Base-by-base conservation (phyloP, 805 yeast species). In the Nakazawaea peltata region DNA sequence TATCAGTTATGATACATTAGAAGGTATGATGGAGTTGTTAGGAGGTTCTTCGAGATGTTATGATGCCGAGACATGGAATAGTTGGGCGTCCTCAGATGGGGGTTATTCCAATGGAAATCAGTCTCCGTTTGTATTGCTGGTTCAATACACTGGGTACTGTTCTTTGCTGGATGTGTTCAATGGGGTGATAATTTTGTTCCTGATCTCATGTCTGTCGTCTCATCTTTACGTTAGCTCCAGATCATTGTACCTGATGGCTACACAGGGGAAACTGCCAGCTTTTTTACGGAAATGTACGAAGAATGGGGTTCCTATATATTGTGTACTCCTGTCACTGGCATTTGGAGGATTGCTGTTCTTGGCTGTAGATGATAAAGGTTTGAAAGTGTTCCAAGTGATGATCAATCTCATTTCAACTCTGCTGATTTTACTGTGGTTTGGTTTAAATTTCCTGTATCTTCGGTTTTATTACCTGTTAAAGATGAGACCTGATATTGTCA, bases 371-470 rank as follows among this genome's bases (percentile, higher is more conserved):
- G 63, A 69, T 36, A 54, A 63, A 26, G 77, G 87, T 0, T 71
- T 81, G 12, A 55, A 61, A 12, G 80, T 80, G 4, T 83, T 84
- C 44, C 81, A 74, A 41, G 72, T 79, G 45, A 58, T 83, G 39
- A 70, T 81, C 6, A 75, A 77, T 44, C 65, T 83, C 24, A 71
- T 83, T 34, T 76, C 88, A 2, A 74, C 88, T 0, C 71, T 88
- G 1, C 88, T 87, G 0, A 70, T 85, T 35, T 56, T 86, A 24
- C 85, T 82, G 28, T 86, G 95, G 95, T 66, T 68, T 39, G 74
- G 79, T 6, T 74, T 74, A 79, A 69, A 77, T 44, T 53, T 74
- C 13, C 61, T 78, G 5, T 74, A 59, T 44, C 59, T 74, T 21
- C 44, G 81, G 26, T 74, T 73, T 41, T 74, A 65, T 47, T 65